Evolutionary conservation across 2,329 filamentous ascomycete genomes (phyloP).

Genomic region (Grosmannia penicillata): DNA sequence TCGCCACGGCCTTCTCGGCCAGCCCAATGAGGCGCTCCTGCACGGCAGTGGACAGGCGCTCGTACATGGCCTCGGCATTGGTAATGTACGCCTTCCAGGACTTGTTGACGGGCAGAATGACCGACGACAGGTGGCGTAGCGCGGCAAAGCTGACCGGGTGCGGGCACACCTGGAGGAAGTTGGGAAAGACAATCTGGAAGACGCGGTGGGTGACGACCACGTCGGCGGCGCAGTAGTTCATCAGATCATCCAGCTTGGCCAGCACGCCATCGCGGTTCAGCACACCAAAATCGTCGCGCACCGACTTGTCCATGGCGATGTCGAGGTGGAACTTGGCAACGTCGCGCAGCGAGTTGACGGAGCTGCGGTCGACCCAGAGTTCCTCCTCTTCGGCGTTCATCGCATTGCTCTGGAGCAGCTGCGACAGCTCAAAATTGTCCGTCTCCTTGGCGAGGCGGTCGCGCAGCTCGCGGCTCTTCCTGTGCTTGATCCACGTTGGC

Average conservation of each 20-base stretch:
- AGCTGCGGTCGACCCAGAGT: slow-evolving; percentile 87
- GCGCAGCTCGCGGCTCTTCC: slow-evolving; percentile 72
- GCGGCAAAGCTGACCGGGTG: slow-evolving; percentile 97
- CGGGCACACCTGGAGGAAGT: slow-evolving; percentile 78
- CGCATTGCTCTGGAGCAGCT: slow-evolving; percentile 52
- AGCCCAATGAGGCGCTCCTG: slow-evolving; percentile 58
- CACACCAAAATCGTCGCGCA: slow-evolving; percentile 74
- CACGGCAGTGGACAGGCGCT: slow-evolving; percentile 61
- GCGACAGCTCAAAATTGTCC: slow-evolving; percentile 54
- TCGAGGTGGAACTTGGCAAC: slow-evolving; percentile 94
- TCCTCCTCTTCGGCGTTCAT: slow-evolving; percentile 80
- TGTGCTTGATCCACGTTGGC: slow-evolving; percentile 94
- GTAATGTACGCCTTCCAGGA: slow-evolving; percentile 76
- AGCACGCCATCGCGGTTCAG: slow-evolving; percentile 58
- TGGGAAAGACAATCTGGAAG: slow-evolving; percentile 86
- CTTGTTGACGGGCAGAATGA: slow-evolving; percentile 79
- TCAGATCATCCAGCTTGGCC: slow-evolving; percentile 60
- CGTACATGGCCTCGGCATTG: slow-evolving; percentile 76
- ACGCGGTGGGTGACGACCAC: slow-evolving; percentile 85
- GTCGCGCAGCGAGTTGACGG: slow-evolving; percentile 85
- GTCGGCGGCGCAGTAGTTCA: slow-evolving; percentile 92
- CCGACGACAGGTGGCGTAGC: slow-evolving; percentile 78
- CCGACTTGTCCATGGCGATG: slow-evolving; percentile 78
- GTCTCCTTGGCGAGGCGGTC: slow-evolving; percentile 64
- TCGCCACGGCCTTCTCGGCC: slow-evolving; percentile 60